Evolutionary conservation across 768 basidiomycete species (phyloP), one percentile per base, ranked within the genome.

Genomic region (Terana coerulea): DNA sequence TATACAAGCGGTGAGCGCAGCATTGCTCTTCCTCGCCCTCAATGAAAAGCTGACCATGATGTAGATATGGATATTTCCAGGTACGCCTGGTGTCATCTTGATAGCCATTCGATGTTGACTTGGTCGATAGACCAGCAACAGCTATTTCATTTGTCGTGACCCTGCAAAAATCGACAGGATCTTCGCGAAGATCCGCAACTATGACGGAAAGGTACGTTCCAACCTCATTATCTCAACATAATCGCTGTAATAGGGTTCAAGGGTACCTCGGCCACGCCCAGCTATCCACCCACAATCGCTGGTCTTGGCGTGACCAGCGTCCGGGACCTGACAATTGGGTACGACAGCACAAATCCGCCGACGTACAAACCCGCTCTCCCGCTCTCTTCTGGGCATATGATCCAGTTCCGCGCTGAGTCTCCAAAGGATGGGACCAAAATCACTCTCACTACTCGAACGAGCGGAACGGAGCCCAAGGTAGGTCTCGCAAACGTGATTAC

Each of bases 381-480:
- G 17, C 65, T 89, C 29, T 89, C 90, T 17, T 84, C 83, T 0
- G 84, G 90, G 5, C 84, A 94, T 57, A 93, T 94, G 92, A 81
- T 94, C 35, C 85, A 88, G 57, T 86, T 95, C 64, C 71, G 81
- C 47, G 86, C 81, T 2, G 69, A 72, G 40, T 70, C 69, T 50
- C 55, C 63, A 37, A 59, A 43, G 8, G 67, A 69, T 25, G 76
- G 67, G 4, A 74, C 72, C 21, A 78, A 68, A 54, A 74, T 92
- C 36, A 78, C 80, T 1, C 69, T 93, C 45, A 94, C 92, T 0
- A 76, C 80, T 30, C 74, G 91, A 48, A 94, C 91, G 25, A 91
- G 88, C 58, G 92, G 92, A 17, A 95, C 92, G 12, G 91, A 94
- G 60, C 91, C 91, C 0, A 94, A 94, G 80, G 89, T 87, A 60